These are phyloP conservation scores for Penicillium verrucosum DNA, from an alignment of 2,329 filamentous ascomycete species.

Conservation along the genomic window DNA sequence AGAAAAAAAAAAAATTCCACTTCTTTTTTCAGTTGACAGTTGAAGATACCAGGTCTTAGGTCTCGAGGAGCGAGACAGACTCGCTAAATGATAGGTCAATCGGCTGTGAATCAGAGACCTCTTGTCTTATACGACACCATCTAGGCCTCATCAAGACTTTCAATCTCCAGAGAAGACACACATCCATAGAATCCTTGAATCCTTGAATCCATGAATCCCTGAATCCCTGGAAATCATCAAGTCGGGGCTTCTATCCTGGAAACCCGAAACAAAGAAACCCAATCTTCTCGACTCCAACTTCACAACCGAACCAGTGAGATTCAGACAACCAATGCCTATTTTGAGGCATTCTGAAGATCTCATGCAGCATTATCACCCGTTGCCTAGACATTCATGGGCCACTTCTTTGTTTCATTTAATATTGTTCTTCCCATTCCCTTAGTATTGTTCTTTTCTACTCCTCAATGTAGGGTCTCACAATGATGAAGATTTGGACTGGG, in stretches of 20 bases:
- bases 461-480: not conserved
- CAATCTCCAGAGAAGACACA: not conserved
- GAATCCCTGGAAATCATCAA: not conserved
- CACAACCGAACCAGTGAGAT: not conserved
- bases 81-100: not conserved
- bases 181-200: not conserved
- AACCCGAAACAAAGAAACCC: conserved; percentile 2
- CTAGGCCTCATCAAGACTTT: not conserved
- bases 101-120: not conserved
- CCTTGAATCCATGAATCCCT: not conserved
- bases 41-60: not conserved
- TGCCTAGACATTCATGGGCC: not conserved
- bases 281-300: not conserved
- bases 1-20: too few species aligned
- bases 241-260: not conserved
- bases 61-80: not conserved
- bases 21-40: not conserved
- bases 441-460: conserved; percentile 25
- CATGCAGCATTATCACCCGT: not conserved
- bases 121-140: not conserved
- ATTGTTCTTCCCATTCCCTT: conserved; percentile 25
- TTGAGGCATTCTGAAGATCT: not conserved
- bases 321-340: not conserved
- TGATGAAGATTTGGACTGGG: not conserved
- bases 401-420: conserved; percentile 15